phyloP scores from a whole-genome alignment of 176 grass and related monocot genomes.

The Paspalum notatum region DNA sequence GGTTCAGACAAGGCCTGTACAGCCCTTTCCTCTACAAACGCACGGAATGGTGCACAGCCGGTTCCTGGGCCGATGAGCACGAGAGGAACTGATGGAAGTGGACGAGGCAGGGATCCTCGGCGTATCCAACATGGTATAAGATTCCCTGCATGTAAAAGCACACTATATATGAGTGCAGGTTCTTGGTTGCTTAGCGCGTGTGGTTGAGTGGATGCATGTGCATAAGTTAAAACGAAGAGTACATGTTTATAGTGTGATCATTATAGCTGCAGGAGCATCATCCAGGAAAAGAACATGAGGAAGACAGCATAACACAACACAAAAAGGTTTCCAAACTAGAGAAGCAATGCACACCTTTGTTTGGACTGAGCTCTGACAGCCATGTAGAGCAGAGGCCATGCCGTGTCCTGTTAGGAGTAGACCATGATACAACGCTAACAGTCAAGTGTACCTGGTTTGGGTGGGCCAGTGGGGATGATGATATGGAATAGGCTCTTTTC shows the following conservation, averaged over 20 bases:
- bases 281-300: not conserved
- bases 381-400: constrained; percentile 81
- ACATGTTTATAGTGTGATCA: not conserved
- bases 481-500: constrained; percentile 86
- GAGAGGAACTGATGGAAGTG: constrained; percentile 63
- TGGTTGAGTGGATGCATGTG: no score
- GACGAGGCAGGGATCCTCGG: constrained; percentile 54
- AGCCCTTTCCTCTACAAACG: constrained; percentile 75
- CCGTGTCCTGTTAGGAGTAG: constrained; percentile 54
- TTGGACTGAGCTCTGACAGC: constrained; percentile 63
- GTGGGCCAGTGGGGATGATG: constrained; percentile 71
- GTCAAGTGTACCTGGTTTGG: constrained; percentile 79
- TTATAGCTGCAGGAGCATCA: no score
- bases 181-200: not conserved
- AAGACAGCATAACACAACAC: not conserved
- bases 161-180: constrained; percentile 2
- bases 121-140: constrained; percentile 74
- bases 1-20: constrained; percentile 34
- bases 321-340: not conserved
- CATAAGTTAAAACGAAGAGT: not conserved
- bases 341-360: constrained; percentile 38
- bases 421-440: constrained; percentile 75
- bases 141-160: constrained; percentile 47
- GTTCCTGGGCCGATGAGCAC: constrained; percentile 87
- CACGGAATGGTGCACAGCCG: constrained; percentile 78